Evolutionary conservation across 257 asterid species (phyloP), one percentile per base, ranked within the genome.

Genomic region (Solanum piurae): DNA sequence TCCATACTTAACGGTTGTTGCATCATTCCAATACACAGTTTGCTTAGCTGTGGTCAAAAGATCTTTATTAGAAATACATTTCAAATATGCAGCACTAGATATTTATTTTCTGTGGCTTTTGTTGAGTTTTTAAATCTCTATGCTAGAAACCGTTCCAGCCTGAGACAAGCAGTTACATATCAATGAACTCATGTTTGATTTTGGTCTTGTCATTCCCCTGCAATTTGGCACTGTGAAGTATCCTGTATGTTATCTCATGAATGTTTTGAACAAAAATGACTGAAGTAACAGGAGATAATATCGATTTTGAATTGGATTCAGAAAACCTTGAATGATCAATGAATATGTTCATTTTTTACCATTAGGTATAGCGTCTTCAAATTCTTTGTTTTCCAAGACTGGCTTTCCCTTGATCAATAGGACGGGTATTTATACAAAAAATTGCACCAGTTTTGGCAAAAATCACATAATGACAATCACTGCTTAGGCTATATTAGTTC

Each of bases 1-100:
- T 90, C 98, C 98, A 44, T 95, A 93, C 73, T 88, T 95, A 36
- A 91, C 4, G 95, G 98, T 95, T 89, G 58, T 69, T 69, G 36
- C 79, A 13, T 73, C 66, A 82, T 52, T 82, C 44, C 12, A 82
- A 82, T 49, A 46, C 18, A 31, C 27, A 18, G 71, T 49, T 82
- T 82, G 68, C 27, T 46, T 80, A 46, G 36, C 29, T 2, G 29
- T 29, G 5, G 37, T 18, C 85, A 80, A 80, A 80, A 18, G 18
- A 80, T 64, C 21, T 29, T 6, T 46, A 49, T 31, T 82, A 27
- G 68, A 80, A 29, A 31, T 82, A 36, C 23, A 31, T 20, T 82
- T 82, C 71, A 38, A 82, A 46, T 49, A 82, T 52, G 37, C 29
- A 20, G 27, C 23, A 9, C 38, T 49, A 46, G 42, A 49, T 82